Evolutionary conservation across 805 yeast genomes (phyloP).

Genomic region (Ogataea naganishii): DNA sequence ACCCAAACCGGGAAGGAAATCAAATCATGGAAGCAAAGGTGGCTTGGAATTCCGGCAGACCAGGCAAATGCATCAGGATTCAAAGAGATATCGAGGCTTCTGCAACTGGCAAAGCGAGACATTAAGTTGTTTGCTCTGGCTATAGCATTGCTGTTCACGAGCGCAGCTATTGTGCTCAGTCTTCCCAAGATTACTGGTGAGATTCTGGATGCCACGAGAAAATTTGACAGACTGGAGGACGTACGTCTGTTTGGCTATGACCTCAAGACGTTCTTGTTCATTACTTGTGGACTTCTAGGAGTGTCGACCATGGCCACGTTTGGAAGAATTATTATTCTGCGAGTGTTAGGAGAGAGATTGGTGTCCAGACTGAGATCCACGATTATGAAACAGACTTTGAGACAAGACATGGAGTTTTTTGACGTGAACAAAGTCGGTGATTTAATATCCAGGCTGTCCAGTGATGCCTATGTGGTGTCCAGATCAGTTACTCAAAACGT

Average conservation of each 20-base stretch:
- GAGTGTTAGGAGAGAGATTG: slow-evolving; percentile 77
- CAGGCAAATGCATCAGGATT: slow-evolving; percentile 25
- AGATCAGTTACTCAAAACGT: slow-evolving; percentile 81
- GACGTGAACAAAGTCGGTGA: slow-evolving; percentile 92
- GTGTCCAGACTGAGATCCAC: slow-evolving; percentile 78
- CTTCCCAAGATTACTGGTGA: slow-evolving; percentile 50
- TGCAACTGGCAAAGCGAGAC: slow-evolving; percentile 36
- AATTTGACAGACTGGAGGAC: slow-evolving; percentile 15
- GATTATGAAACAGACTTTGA: slow-evolving; percentile 66
- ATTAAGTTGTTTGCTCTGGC: slow-evolving; percentile 34
- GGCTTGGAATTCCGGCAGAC: slow-evolving; percentile 21
- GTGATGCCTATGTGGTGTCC: slow-evolving; percentile 86
- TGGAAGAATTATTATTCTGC: slow-evolving; percentile 65
- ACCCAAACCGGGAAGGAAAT: no score
- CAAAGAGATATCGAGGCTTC: slow-evolving; percentile 29
- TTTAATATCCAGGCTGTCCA: slow-evolving; percentile 75
- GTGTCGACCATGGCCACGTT: slow-evolving; percentile 75
- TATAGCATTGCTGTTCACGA: slow-evolving; percentile 32
- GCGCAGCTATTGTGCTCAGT: slow-evolving; percentile 42
- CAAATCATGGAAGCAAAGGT: slow-evolving; percentile 19
- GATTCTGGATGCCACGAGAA: slow-evolving; percentile 40
- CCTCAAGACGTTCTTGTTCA: slow-evolving; percentile 49
- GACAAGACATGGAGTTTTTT: slow-evolving; percentile 84
- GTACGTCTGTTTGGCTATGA: slow-evolving; percentile 47
- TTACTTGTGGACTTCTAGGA: slow-evolving; percentile 52